Conservation (phyloP, 176 grass and related monocot genomes). For the Triticum timopheevii region DNA sequence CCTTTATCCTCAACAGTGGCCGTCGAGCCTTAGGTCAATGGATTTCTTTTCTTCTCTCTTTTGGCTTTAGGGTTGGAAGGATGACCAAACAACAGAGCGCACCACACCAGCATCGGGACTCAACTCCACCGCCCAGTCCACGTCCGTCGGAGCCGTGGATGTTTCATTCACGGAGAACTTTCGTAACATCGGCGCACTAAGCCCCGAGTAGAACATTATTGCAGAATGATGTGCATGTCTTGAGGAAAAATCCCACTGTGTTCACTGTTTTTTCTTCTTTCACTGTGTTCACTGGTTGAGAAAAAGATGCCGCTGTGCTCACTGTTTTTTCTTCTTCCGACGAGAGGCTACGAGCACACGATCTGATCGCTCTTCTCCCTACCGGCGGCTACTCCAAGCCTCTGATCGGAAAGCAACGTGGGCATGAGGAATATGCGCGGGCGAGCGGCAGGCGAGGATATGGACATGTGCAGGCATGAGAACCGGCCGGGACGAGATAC, state of each 20-base stretch:
- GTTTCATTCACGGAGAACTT: not conserved
- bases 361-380: not conserved
- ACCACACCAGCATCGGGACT: not conserved
- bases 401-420: not conserved
- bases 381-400: not conserved
- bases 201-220: not conserved
- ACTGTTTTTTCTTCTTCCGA: too few relatives aligned
- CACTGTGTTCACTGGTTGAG: too few relatives aligned
- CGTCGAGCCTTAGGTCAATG: constrained; percentile 15
- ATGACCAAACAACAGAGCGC: not conserved
- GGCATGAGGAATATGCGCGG: not conserved
- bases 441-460: not conserved
- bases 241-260: not conserved
- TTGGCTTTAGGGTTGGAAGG: not conserved
- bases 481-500: constrained; percentile 5
- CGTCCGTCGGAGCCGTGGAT: not conserved
- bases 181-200: not conserved
- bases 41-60: not conserved
- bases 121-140: not conserved
- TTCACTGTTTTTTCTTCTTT: not conserved
- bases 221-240: not conserved
- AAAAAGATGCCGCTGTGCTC: too few relatives aligned
- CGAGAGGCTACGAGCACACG: not conserved
- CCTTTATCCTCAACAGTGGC: constrained; percentile 7
- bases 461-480: not conserved